phyloP scores from a whole-genome alignment of 495 filamentous ascomycete species.

The Aspergillus baeticus region DNA sequence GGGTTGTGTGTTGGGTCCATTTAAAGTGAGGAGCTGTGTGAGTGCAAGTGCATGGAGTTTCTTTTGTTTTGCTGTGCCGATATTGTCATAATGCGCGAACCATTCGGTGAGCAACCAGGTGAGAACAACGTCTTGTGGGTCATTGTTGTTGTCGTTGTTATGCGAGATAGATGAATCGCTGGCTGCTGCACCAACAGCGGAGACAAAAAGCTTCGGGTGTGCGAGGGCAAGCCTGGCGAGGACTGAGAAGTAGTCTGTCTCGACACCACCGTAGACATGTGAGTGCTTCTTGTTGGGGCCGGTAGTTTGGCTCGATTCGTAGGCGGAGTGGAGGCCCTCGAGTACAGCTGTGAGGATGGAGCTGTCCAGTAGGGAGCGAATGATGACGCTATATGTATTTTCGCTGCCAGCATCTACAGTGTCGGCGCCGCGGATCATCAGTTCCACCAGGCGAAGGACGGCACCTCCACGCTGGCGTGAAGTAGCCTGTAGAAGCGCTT shows the following conservation, averaged over 20 bases:
- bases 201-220: conserved; percentile 63
- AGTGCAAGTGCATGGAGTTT: conserved; percentile 83
- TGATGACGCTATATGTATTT: conserved; percentile 61
- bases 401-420: conserved; percentile 67
- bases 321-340: conserved; percentile 66
- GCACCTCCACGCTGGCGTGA: conserved; percentile 65
- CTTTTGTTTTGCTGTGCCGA: conserved; percentile 67
- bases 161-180: background rate
- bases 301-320: conserved; percentile 70
- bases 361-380: conserved; percentile 64
- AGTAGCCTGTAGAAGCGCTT: conserved; percentile 49
- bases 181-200: conserved; percentile 42
- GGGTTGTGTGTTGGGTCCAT: conserved; percentile 46
- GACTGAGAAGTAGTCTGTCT: conserved; percentile 83
- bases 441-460: conserved; percentile 66
- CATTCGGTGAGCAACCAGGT: conserved; percentile 81
- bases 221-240: conserved; percentile 75
- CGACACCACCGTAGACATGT: conserved; percentile 62
- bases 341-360: conserved; percentile 66
- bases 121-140: conserved; percentile 51
- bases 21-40: conserved; percentile 72
- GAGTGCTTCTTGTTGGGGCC: conserved; percentile 67
- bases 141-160: conserved; percentile 16
- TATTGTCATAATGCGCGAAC: conserved; percentile 84
- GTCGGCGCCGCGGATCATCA: conserved; percentile 68